These are phyloP conservation scores for Pistacia integerrima DNA, from an alignment of 345 rosid species.

Conservation along the genomic window DNA sequence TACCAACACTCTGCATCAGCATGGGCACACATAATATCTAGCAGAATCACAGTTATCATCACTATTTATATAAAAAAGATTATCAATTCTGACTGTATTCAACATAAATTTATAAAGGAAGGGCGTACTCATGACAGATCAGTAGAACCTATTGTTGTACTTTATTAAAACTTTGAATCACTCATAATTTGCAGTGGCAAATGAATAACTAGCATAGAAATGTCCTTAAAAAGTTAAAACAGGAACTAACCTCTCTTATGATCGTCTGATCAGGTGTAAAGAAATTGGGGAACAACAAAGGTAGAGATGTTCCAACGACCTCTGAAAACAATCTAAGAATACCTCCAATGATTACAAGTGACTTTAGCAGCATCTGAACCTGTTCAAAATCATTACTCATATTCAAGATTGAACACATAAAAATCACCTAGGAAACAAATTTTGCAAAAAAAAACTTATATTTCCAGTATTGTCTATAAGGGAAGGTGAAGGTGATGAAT, in stretches of 20 bases:
- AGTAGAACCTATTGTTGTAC: background rate
- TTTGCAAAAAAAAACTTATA: background rate
- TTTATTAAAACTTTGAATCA: background rate
- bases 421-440: background rate
- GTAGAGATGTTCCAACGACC: constrained; percentile 41
- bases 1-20: constrained; percentile 58
- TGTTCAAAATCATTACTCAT: constrained; percentile 26
- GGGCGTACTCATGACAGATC: background rate
- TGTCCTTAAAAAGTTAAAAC: background rate
- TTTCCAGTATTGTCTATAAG: background rate
- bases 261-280: constrained; percentile 50
- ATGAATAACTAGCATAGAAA: background rate
- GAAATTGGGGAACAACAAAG: constrained; percentile 50
- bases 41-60: background rate
- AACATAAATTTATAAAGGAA: background rate
- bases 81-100: background rate
- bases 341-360: constrained; percentile 47
- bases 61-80: background rate
- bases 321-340: constrained; percentile 40
- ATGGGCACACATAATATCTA: background rate
- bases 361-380: constrained; percentile 50
- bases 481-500: background rate
- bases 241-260: constrained; percentile 41
- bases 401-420: background rate
- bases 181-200: too few species aligned